Conservation (phyloP, 2,329 filamentous ascomycete species). For the Cladosporium oxysporum region DNA sequence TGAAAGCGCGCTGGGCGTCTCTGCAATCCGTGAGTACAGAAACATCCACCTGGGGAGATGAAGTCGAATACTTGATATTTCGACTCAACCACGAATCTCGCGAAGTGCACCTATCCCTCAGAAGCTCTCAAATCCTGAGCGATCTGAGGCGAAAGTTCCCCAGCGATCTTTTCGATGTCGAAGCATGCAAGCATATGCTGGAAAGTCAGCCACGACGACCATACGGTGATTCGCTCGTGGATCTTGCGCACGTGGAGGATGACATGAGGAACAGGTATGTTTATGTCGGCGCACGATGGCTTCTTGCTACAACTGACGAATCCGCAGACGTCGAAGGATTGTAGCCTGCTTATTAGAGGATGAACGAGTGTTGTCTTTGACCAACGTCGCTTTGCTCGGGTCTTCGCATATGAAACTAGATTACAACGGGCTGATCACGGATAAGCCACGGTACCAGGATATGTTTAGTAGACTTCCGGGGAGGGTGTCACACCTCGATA, state of each 20-base stretch:
- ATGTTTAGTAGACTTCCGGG: not conserved
- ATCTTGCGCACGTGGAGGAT: not conserved
- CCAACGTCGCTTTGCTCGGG: not conserved
- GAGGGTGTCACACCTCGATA: not conserved
- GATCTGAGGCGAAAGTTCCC: not conserved
- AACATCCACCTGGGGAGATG: not conserved
- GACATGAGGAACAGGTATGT: not conserved
- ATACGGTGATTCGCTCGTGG: not conserved
- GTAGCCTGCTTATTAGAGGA: not conserved
- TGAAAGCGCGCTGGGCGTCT: not conserved
- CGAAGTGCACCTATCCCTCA: not conserved
- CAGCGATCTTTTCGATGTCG: not conserved
- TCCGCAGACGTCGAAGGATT: not conserved
- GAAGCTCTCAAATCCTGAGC: not conserved
- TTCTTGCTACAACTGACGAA: not conserved
- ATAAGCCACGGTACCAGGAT: not conserved
- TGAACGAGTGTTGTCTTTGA: not conserved
- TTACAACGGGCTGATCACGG: not conserved
- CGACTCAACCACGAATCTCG: not conserved
- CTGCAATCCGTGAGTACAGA: not conserved
- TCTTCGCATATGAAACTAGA: not conserved
- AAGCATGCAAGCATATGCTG: slow-evolving; percentile 16
- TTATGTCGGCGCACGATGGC: no score
- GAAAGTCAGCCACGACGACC: slow-evolving; percentile 9
- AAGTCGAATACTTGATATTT: not conserved